Evolutionary conservation across 768 basidiomycete genomes (phyloP).

Genomic region (Kwoniella dendrophila): DNA sequence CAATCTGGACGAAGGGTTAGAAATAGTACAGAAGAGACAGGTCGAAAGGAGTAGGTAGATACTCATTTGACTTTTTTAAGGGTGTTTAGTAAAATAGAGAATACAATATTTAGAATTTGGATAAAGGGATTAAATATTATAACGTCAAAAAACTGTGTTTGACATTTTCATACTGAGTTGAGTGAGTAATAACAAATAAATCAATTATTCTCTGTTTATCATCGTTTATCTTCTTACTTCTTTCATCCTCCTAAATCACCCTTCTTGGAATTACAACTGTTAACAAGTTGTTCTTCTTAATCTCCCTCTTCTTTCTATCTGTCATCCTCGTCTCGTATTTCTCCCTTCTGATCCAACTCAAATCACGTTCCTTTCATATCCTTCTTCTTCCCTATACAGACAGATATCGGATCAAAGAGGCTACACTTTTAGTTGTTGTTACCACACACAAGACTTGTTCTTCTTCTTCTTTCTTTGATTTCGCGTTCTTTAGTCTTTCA

Average conservation of each 20-base stretch:
- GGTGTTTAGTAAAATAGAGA: background rate
- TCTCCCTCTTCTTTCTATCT: background rate
- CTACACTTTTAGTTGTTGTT: background rate
- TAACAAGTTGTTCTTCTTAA: background rate
- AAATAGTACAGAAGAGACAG: background rate
- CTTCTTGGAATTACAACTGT: no score
- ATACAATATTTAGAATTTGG: no score
- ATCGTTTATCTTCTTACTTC: background rate
- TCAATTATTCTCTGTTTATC: background rate
- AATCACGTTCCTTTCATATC: constrained; percentile 9
- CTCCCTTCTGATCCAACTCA: background rate
- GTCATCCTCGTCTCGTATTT: background rate
- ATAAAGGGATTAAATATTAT: no score
- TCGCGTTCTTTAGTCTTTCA: background rate
- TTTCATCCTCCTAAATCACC: no score
- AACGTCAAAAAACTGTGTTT: constrained; percentile 1
- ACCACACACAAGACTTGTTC: constrained; percentile 8
- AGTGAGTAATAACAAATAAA: constrained; percentile 18
- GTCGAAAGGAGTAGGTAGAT: background rate
- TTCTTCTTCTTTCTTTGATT: background rate
- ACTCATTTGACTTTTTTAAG: background rate
- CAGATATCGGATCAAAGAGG: constrained; percentile 6
- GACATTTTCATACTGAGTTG: no score
- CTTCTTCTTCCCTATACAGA: background rate
- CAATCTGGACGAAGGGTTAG: constrained; percentile 22